Evolutionary conservation across 257 asterid genomes (phyloP).

Genomic region (Gentiana dahurica): DNA sequence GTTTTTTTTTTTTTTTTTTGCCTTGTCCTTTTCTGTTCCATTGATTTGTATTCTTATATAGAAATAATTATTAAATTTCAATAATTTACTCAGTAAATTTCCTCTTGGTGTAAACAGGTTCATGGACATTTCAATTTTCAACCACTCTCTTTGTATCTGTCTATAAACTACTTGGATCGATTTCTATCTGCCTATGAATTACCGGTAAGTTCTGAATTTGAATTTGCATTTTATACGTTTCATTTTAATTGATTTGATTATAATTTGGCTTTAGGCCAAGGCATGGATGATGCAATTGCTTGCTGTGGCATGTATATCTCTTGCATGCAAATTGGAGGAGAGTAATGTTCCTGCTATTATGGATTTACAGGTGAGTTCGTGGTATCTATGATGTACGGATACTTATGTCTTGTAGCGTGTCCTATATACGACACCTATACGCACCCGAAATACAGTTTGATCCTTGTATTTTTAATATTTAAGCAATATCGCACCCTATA

Average conservation of each 20-base stretch:
- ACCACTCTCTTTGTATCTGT: conserved; percentile 27
- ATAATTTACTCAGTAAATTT: neutral
- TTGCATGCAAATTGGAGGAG: conserved; percentile 45
- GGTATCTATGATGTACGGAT: too few relatives aligned
- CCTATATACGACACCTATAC: too few relatives aligned
- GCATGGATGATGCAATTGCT: conserved; percentile 32
- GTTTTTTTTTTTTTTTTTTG: neutral
- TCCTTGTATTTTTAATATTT: too few relatives aligned
- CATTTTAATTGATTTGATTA: neutral
- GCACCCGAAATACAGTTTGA: too few relatives aligned
- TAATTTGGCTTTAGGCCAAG: conserved; percentile 14
- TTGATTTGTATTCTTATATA: neutral
- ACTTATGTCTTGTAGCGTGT: too few relatives aligned
- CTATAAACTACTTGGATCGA: conserved; percentile 35
- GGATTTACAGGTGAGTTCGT: conserved; percentile 29
- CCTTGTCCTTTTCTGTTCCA: conserved; percentile 12
- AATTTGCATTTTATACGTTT: neutral
- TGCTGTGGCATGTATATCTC: conserved; percentile 33
- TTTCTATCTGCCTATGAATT: conserved; percentile 32
- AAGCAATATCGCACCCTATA: neutral
- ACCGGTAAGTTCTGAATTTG: conserved; percentile 24
- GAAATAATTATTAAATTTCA: neutral
- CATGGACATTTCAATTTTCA: conserved; percentile 30
- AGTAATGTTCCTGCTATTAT: conserved; percentile 24
- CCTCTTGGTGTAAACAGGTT: conserved; percentile 18